Percentiles rank a stretch among this genome's conserved stretches.
These are phyloP conservation scores for Teunomyces kruisii DNA, from an alignment of 805 yeast species.

Conservation along the genomic window DNA sequence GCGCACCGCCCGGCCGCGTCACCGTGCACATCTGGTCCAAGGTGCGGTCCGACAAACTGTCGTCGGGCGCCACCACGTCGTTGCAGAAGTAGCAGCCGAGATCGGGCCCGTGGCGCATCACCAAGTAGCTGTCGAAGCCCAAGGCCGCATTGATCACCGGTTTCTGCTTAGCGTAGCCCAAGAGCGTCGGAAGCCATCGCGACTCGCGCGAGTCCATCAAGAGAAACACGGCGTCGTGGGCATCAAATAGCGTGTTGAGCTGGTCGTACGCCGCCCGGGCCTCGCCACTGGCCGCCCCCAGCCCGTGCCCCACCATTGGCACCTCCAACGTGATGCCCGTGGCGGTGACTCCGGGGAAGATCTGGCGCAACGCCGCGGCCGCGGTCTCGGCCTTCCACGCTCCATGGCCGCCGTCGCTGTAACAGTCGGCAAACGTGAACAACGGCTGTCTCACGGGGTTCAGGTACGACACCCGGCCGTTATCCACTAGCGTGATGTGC, in stretches of 20 bases:
- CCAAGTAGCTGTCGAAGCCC: slow-evolving; percentile 91
- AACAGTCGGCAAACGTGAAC: slow-evolving; percentile 78
- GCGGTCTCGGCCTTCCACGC: slow-evolving; percentile 76
- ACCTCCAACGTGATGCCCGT: slow-evolving; percentile 68
- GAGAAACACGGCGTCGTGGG: slow-evolving; percentile 76
- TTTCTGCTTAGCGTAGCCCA: slow-evolving; percentile 67
- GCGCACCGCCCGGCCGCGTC: slow-evolving; percentile 93
- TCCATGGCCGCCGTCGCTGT: slow-evolving; percentile 61
- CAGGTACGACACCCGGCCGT: slow-evolving; percentile 83
- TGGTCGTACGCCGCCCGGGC: slow-evolving; percentile 51
- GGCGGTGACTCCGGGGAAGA: slow-evolving; percentile 76
- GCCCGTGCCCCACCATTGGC: slow-evolving; percentile 95
- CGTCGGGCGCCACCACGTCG: slow-evolving; percentile 92
- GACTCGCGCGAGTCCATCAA: slow-evolving; percentile 94
- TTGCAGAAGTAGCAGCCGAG: slow-evolving; percentile 95
- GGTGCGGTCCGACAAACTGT: slow-evolving; percentile 82
- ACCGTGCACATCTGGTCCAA: slow-evolving; percentile 99
- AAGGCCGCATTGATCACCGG: slow-evolving; percentile 87
- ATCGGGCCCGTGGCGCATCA: slow-evolving; percentile 81
- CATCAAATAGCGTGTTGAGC: slow-evolving; percentile 52
- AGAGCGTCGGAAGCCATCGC: slow-evolving; percentile 94
- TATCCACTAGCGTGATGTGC: slow-evolving; percentile 84
- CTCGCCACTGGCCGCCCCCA: slow-evolving; percentile 29
- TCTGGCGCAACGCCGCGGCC: slow-evolving; percentile 64
- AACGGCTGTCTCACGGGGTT: slow-evolving; percentile 96